These are phyloP conservation scores for Plectosphaerella sp. DNA, from an alignment of 2,329 filamentous ascomycete species.

Conservation along the genomic window DNA sequence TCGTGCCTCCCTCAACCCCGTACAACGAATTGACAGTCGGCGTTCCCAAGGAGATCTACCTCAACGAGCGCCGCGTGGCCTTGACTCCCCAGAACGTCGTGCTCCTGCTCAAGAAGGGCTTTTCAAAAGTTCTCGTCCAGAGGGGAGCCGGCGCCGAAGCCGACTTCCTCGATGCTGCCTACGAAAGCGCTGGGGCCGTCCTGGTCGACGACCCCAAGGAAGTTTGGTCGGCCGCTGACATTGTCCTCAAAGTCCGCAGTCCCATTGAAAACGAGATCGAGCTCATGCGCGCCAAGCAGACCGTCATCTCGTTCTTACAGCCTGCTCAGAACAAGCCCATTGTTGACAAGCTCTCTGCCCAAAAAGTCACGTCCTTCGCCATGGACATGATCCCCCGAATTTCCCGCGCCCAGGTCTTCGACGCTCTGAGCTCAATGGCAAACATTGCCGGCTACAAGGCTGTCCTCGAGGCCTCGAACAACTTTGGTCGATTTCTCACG, in stretches of 20 bases:
- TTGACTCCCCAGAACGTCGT: constrained; percentile 81
- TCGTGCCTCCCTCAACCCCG: constrained; percentile 46
- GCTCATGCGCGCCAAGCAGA: constrained; percentile 63
- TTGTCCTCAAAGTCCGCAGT: constrained; percentile 78
- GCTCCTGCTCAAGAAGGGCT: constrained; percentile 81
- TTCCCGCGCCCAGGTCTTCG: constrained; percentile 82
- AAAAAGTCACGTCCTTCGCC: constrained; percentile 73
- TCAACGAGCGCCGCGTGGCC: constrained; percentile 76
- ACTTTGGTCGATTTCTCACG: constrained; percentile 82
- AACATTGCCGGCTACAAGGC: constrained; percentile 94
- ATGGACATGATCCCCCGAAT: constrained; percentile 94
- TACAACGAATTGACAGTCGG: constrained; percentile 73
- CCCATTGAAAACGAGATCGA: constrained; percentile 68
- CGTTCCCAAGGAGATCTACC: constrained; percentile 73
- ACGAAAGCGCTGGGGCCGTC: constrained; percentile 72
- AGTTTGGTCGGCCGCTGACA: constrained; percentile 73
- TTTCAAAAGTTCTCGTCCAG: constrained; percentile 71
- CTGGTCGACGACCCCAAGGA: constrained; percentile 61
- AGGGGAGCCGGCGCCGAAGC: constrained; percentile 73
- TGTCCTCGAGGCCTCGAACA: constrained; percentile 82
- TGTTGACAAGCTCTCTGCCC: constrained; percentile 66
- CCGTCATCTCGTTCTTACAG: constrained; percentile 79
- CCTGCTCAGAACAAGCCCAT: constrained; percentile 74
- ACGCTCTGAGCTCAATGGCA: constrained; percentile 87
- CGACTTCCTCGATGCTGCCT: constrained; percentile 73